phyloP scores from a whole-genome alignment of 495 filamentous ascomycete species.

The Xylona heveae region DNA sequence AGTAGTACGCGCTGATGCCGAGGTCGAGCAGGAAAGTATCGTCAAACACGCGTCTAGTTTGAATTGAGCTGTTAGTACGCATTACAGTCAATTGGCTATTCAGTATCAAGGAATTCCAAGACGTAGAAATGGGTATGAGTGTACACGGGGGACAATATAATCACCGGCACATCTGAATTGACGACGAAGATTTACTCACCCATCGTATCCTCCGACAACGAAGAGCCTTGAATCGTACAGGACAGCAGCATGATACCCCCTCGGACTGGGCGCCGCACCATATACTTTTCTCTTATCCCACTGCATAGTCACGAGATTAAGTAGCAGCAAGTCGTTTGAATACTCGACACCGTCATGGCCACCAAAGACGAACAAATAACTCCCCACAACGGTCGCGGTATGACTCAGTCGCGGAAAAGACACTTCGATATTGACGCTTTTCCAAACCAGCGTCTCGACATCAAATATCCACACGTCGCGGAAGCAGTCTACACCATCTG shows the following conservation, averaged over 20 bases:
- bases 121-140: neutral
- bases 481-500: slow-evolving; percentile 44
- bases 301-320: slow-evolving; percentile 46
- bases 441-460: slow-evolving; percentile 21
- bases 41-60: slow-evolving; percentile 24
- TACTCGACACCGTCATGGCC: slow-evolving; percentile 49
- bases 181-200: slow-evolving; percentile 9
- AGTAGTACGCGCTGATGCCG: slow-evolving; percentile 43
- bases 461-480: slow-evolving; percentile 46
- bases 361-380: slow-evolving; percentile 42
- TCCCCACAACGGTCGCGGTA: slow-evolving; percentile 42
- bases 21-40: slow-evolving; percentile 42
- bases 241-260: slow-evolving; percentile 41
- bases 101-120: neutral
- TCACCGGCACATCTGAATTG: too few relatives aligned
- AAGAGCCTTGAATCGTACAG: slow-evolving; percentile 37
- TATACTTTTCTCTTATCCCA: slow-evolving; percentile 42
- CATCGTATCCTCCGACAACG: slow-evolving; percentile 42
- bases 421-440: slow-evolving; percentile 22
- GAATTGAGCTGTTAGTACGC: neutral
- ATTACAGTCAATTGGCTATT: neutral
- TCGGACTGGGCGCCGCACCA: slow-evolving; percentile 34
- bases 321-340: slow-evolving; percentile 37
- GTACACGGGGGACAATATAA: too few relatives aligned
- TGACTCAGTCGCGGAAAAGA: slow-evolving; percentile 37